A percentile compares a stretch with the other conserved stretches of the same genome.
Conservation (phyloP, 306 rosid species). For the Heteromeles arbutifolia region DNA sequence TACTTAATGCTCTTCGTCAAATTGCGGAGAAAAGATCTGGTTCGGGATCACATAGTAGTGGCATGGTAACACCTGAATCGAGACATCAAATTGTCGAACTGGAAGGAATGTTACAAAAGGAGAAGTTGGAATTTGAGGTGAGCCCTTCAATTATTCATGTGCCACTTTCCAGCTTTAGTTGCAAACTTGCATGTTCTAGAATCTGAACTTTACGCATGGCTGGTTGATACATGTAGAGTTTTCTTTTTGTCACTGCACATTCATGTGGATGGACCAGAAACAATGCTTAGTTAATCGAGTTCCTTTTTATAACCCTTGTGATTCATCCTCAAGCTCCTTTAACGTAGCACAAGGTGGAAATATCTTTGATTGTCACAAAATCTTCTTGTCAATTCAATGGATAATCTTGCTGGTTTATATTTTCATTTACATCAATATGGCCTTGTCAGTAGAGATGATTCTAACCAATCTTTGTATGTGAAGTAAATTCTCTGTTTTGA, state of each 20-base stretch:
- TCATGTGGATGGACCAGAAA: constrained; percentile 10
- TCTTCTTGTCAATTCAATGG: background rate
- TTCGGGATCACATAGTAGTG: constrained; percentile 19
- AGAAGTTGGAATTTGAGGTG: constrained; percentile 87
- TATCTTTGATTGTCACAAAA: background rate
- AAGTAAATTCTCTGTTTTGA: background rate
- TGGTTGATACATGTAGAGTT: background rate
- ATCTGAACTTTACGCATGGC: background rate
- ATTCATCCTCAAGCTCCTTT: background rate
- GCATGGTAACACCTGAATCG: constrained; percentile 44
- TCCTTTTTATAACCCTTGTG: background rate
- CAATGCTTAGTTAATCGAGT: background rate
- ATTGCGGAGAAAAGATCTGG: constrained; percentile 53
- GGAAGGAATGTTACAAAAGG: constrained; percentile 68
- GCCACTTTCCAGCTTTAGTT: constrained; percentile 13
- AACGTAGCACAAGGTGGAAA: background rate
- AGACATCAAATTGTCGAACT: constrained; percentile 58
- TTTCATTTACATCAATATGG: background rate
- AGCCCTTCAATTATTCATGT: constrained; percentile 18
- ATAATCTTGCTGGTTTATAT: background rate
- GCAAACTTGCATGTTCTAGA: constrained; percentile 3
- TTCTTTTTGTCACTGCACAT: constrained; percentile 4
- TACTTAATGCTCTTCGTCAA: constrained; percentile 63
- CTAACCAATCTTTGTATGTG: background rate
- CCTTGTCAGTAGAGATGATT: background rate